Base-by-base conservation (phyloP, 768 basidiomycete species). In the Cyclocybe aegerita region DNA sequence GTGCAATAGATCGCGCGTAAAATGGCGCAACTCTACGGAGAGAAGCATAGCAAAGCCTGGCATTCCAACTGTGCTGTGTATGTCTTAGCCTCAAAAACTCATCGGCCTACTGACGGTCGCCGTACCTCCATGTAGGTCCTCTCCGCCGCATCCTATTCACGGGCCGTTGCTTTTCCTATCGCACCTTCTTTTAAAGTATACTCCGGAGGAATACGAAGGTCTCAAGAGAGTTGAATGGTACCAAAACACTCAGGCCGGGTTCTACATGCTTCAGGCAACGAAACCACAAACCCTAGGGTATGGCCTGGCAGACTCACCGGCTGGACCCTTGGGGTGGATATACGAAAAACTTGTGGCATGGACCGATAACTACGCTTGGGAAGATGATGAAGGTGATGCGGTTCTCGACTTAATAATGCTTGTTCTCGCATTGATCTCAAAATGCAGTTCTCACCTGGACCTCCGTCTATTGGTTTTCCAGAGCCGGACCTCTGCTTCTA, bases 391-490 rank as follows among this genome's bases (percentile, higher is more conserved):
- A 65, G 70, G 83, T 76, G 44, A 9, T 16, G 41, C 12, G 35
- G 52, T 30, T 47, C 23, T 31, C 38, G 31, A 30, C 9, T 5
- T 34, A 11, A 23, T 7, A 29, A 14, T 3, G n/a, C 35, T 33
- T 30, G 23, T 29, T 41, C 10, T 29, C 10, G 10, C 14, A 16
- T 9, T 32, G 31, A 11, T 11, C 6, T 12, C 10, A 8, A 7
- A 14, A 16, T 15, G 14, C 54, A 83, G 83, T 84, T 1, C 56
- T 86, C 30, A 81, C 79, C 0, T 86, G 83, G 82, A 61, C 82
- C 4, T 82, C 80, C 1, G 69, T 83, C 11, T 83, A 81, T 55
- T 76, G 72, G 70, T 83, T 85, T 64, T 83, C 82, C 4, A 74
- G 76, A 2, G 72, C 75, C 0, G 82, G 83, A 0, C 82, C 84